Evolutionary conservation across 805 yeast genomes (phyloP).

Genomic region (Scheffersomyces amazonensis): DNA sequence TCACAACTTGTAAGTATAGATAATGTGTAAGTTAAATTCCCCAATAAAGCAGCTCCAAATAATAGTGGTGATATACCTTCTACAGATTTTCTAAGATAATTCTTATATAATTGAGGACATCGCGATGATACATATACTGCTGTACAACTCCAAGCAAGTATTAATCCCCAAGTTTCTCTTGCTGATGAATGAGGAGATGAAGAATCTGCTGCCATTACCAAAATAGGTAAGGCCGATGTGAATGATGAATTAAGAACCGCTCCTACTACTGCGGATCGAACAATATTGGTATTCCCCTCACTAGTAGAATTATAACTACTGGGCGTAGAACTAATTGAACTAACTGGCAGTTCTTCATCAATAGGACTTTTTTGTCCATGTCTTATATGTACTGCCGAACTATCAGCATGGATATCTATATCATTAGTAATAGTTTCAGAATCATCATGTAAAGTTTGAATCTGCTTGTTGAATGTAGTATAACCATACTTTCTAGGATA

Average conservation of each 20-base stretch:
- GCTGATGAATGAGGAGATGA: neutral
- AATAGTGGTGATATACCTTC: slow-evolving; percentile 81
- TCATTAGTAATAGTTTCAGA: neutral
- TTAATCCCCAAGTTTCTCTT: slow-evolving; percentile 12
- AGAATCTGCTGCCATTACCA: neutral
- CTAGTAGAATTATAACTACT: slow-evolving; percentile 14
- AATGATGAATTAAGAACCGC: slow-evolving; percentile 5
- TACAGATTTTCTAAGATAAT: slow-evolving; percentile 75
- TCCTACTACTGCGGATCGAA: slow-evolving; percentile 6
- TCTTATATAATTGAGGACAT: slow-evolving; percentile 79
- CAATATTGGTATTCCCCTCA: neutral
- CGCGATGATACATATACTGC: slow-evolving; percentile 72
- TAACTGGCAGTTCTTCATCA: slow-evolving; percentile 5
- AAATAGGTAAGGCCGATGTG: slow-evolving; percentile 12
- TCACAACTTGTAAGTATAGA: slow-evolving; percentile 70
- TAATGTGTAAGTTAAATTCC: slow-evolving; percentile 72
- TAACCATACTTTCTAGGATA: slow-evolving; percentile 21
- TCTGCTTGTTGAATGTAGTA: neutral
- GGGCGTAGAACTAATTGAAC: slow-evolving; percentile 9
- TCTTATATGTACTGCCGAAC: slow-evolving; percentile 6
- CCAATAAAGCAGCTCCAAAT: slow-evolving; percentile 74
- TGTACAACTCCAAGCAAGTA: slow-evolving; percentile 79
- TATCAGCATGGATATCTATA: neutral
- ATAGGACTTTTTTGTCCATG: neutral
- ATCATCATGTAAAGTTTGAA: neutral